Conservation (phyloP, 202 grass and related monocot genomes). For the Elaeis oleifera region DNA sequence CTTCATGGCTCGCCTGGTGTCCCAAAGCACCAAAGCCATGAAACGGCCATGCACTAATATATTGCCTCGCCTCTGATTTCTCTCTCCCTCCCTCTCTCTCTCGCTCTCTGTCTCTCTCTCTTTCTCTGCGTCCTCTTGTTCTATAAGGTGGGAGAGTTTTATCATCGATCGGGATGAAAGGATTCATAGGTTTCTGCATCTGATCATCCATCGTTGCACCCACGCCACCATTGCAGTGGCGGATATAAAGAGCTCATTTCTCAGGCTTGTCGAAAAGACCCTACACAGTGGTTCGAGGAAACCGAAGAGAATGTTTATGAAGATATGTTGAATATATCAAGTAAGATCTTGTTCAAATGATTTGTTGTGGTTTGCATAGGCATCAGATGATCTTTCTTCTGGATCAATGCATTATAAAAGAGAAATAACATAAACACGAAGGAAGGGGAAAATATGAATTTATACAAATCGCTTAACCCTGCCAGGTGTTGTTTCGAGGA, state of each 20-base stretch:
- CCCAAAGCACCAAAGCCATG: too few species aligned
- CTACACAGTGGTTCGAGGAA: neutral
- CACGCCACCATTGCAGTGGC: neutral
- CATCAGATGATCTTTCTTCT: too few species aligned
- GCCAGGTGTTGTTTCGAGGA: too few species aligned
- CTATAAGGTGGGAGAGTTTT: neutral
- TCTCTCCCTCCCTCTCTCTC: slow-evolving; percentile 14
- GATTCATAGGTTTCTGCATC: too few species aligned
- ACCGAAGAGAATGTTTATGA: neutral
- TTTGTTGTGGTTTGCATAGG: neutral
- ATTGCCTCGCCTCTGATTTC: neutral
- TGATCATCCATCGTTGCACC: too few species aligned
- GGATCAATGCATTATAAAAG: too few species aligned
- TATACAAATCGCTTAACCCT: too few species aligned
- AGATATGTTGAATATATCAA: slow-evolving; percentile 12
- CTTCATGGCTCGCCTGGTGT: too few species aligned
- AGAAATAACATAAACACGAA: too few species aligned
- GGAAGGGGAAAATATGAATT: too few species aligned
- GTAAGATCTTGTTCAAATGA: slow-evolving; percentile 18
- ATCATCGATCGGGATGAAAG: too few species aligned
- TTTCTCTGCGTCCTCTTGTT: neutral
- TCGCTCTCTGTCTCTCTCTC: slow-evolving; percentile 8
- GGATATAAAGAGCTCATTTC: slow-evolving; percentile 1
- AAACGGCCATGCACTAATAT: too few species aligned
- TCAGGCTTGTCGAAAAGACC: slow-evolving; percentile 1